phyloP scores from a whole-genome alignment of 2,329 filamentous ascomycete species.

The Cryphonectria naterciae region DNA sequence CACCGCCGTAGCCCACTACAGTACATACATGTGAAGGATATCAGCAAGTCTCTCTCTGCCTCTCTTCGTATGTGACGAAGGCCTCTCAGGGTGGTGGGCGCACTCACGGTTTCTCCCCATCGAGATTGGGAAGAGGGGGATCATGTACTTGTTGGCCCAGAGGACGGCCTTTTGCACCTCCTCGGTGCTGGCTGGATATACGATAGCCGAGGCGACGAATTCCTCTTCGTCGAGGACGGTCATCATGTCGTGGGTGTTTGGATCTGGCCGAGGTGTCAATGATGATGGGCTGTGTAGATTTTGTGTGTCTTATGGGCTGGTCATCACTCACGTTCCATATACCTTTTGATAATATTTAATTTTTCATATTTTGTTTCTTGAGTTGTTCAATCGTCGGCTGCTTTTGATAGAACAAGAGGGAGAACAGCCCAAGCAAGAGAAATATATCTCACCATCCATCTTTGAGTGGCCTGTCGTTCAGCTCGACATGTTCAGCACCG shows the following conservation, averaged over 20 bases:
- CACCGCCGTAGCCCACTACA: conserved; percentile 47
- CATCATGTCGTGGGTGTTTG: conserved; percentile 43
- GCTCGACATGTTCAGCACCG: conserved; percentile 43
- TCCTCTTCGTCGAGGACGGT: conserved; percentile 47
- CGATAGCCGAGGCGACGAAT: conserved; percentile 46
- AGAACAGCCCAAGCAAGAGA: no score
- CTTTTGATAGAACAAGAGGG: no score
- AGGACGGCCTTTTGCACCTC: conserved; percentile 40
- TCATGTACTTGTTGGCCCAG: conserved; percentile 41
- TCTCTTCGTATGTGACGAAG: neutral
- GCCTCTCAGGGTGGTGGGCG: no score
- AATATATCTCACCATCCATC: conserved; percentile 43
- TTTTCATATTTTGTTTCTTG: no score
- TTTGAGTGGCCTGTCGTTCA: conserved; percentile 45
- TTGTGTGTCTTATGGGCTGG: no score
- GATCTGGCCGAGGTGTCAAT: conserved; percentile 14
- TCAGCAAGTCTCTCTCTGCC: neutral
- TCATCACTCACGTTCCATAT: conserved; percentile 30
- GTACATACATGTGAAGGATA: neutral
- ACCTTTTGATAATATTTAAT: conserved; percentile 12
- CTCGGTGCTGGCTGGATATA: conserved; percentile 39
- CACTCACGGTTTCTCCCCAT: conserved; percentile 41
- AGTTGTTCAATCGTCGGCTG: neutral
- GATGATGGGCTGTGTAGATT: no score
- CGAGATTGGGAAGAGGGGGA: conserved; percentile 44